Conservation (phyloP, 306 rosid species). For the Cicer cuneatum region DNA sequence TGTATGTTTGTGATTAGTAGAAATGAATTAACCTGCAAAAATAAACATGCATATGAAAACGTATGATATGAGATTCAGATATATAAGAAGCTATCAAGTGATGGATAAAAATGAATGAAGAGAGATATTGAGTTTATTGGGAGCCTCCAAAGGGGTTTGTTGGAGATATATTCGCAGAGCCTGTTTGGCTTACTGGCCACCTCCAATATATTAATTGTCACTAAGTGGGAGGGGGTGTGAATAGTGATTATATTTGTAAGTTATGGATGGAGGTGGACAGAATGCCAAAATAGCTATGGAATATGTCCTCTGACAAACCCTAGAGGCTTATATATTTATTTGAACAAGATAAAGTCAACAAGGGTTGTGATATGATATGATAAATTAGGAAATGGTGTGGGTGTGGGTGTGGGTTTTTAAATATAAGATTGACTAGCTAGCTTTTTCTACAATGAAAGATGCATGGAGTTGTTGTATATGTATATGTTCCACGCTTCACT, state of each 20-base stretch:
- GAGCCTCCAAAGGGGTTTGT: conserved; percentile 52
- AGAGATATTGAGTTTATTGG: background rate
- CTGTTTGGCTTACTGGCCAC: conserved; percentile 65
- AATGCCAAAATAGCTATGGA: conserved; percentile 79
- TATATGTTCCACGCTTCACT: conserved; percentile 30
- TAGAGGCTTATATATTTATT: conserved; percentile 39
- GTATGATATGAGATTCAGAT: background rate
- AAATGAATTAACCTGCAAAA: conserved; percentile 37
- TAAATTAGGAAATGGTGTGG: background rate
- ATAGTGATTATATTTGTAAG: background rate
- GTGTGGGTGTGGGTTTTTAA: background rate
- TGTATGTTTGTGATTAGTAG: conserved; percentile 16
- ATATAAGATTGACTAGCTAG: conserved; percentile 20
- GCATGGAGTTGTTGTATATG: conserved; percentile 55
- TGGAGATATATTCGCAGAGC: conserved; percentile 64
- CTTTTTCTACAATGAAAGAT: conserved; percentile 54
- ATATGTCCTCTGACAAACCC: conserved; percentile 72
- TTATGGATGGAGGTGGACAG: conserved; percentile 71
- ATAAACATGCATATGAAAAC: background rate
- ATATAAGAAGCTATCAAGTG: background rate
- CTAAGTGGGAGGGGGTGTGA: background rate
- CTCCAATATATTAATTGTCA: conserved; percentile 49
- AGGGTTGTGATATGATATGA: conserved; percentile 6
- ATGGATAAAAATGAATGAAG: background rate
- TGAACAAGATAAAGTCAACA: background rate